Conservation (phyloP, 176 grass and related monocot genomes). For the Aegilops tauschii region DNA sequence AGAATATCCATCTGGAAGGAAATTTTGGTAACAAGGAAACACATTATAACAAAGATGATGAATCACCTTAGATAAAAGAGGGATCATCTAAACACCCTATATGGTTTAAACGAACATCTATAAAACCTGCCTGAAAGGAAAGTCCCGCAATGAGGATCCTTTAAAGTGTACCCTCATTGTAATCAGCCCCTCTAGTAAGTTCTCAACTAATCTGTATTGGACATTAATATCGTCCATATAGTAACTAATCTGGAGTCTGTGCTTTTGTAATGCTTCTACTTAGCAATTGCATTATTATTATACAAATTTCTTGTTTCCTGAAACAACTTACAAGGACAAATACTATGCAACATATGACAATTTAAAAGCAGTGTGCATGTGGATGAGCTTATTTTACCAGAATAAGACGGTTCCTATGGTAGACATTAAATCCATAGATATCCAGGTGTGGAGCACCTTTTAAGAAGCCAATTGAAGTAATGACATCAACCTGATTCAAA, state of each 20-base stretch:
- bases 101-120: not conserved
- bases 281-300: conserved; percentile 2
- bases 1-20: conserved; percentile 1
- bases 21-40: not conserved
- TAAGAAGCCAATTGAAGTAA: conserved; percentile 71
- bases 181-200: not conserved
- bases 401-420: conserved; percentile 72
- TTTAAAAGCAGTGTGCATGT: conserved; percentile 4
- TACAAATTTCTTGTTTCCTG: conserved; percentile 7
- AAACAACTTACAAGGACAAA: conserved; percentile 1
- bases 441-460: conserved; percentile 59
- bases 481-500: conserved; percentile 45
- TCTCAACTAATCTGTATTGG: not conserved
- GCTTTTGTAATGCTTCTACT: not conserved
- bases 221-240: not conserved
- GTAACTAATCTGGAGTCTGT: not conserved
- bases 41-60: not conserved
- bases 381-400: conserved; percentile 42
- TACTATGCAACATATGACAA: not conserved
- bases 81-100: conserved; percentile 12
- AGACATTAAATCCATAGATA: conserved; percentile 70
- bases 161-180: not conserved
- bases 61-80: not conserved
- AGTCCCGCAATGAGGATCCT: not conserved
- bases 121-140: not conserved